These are phyloP conservation scores for Apophysomyces variabilis DNA, from an alignment of 371 early-diverging fungal genomes.

Conservation along the genomic window DNA sequence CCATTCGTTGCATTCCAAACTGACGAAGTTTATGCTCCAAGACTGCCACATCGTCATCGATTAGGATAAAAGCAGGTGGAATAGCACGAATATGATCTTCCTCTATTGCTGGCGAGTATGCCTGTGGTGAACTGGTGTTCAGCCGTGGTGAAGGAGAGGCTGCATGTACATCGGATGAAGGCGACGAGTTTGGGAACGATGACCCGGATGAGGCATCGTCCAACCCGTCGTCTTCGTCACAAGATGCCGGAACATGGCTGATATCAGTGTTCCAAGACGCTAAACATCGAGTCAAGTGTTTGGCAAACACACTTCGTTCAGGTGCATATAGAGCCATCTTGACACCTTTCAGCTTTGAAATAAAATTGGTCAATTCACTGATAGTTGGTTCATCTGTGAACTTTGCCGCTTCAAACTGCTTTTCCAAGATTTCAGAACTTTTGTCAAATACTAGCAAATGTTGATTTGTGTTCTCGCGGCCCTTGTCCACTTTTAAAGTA, in stretches of 20 bases:
- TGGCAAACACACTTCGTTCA: constrained; percentile 55
- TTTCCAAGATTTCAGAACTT: constrained; percentile 28
- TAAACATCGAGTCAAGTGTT: constrained; percentile 55
- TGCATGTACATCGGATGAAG: background rate
- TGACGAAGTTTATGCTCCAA: constrained; percentile 47
- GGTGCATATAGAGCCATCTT: constrained; percentile 51
- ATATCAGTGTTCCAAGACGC: constrained; percentile 57
- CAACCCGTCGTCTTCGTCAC: background rate
- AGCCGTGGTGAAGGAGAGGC: background rate
- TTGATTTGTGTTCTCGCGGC: constrained; percentile 14
- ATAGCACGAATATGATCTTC: constrained; percentile 22
- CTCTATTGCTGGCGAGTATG: constrained; percentile 23
- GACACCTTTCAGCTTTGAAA: constrained; percentile 46
- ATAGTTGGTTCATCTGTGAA: constrained; percentile 60
- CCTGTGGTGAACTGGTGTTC: constrained; percentile 21
- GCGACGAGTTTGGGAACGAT: background rate
- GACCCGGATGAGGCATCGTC: background rate
- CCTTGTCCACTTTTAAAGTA: background rate
- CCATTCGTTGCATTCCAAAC: constrained; percentile 31
- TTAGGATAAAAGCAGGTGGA: constrained; percentile 56
- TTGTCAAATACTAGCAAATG: constrained; percentile 27
- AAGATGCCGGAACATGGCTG: constrained; percentile 39
- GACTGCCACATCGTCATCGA: constrained; percentile 57
- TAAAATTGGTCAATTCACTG: constrained; percentile 45
- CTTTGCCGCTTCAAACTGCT: constrained; percentile 27